Percentiles rank a stretch among this genome's conserved stretches.
These are phyloP conservation scores for Crucihimalaya himalaica DNA, from an alignment of 345 rosid species.

Conservation along the genomic window DNA sequence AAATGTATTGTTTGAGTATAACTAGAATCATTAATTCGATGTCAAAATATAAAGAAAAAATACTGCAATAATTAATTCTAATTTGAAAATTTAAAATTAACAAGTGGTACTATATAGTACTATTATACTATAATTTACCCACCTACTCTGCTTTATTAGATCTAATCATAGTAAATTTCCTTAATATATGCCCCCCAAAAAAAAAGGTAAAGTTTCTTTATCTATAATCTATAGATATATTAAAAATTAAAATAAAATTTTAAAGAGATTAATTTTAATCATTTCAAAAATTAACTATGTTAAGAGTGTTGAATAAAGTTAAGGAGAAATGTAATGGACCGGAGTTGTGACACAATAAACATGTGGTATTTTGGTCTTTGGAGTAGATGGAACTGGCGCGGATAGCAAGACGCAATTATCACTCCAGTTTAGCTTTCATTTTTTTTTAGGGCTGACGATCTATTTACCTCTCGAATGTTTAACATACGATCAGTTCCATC, in stretches of 20 bases:
- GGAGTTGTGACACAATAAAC: not conserved
- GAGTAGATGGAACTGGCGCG: not conserved
- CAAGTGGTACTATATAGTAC: not conserved
- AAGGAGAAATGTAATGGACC: not conserved
- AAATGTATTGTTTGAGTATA: not conserved
- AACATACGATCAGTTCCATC: no score
- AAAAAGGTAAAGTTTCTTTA: not conserved
- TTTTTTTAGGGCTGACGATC: no score
- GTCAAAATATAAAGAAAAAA: no score
- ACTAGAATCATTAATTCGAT: not conserved
- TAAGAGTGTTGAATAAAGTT: not conserved
- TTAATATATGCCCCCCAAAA: no score
- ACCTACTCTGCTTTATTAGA: not conserved
- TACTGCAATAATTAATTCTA: not conserved
- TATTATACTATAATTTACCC: not conserved
- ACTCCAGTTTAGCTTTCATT: not conserved
- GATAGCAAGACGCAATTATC: not conserved
- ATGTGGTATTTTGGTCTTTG: not conserved
- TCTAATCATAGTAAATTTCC: not conserved
- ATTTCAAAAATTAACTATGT: not conserved
- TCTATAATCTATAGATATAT: not conserved
- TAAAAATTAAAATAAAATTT: not conserved
- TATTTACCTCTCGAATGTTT: no score
- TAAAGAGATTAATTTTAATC: not conserved
- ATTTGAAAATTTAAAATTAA: not conserved